Conservation (phyloP, 306 rosid genomes). For the Lathyrus oleraceus region DNA sequence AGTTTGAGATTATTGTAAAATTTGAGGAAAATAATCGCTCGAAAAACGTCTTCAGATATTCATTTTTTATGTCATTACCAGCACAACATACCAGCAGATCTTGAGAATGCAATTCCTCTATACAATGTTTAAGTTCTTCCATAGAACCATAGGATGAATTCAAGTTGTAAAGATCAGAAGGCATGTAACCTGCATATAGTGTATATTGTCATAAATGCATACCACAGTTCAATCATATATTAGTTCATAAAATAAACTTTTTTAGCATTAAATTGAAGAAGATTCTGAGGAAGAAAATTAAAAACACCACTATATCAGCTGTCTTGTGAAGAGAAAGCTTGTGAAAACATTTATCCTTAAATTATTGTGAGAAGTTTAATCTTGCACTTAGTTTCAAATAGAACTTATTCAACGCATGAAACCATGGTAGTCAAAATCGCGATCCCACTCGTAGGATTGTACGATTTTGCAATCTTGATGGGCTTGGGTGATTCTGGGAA, state of each 20-base stretch:
- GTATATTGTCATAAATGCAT: conserved; percentile 24
- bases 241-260: conserved; percentile 11
- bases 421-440: too few relatives aligned
- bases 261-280: conserved; percentile 5
- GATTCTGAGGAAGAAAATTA: conserved; percentile 12
- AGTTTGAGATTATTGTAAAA: conserved; percentile 13
- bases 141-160: conserved; percentile 71
- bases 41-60: conserved; percentile 23
- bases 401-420: conserved; percentile 23
- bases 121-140: conserved; percentile 71
- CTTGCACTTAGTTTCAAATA: neutral
- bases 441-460: too few relatives aligned
- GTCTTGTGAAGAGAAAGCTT: conserved; percentile 4
- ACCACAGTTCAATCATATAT: conserved; percentile 20
- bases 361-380: conserved; percentile 1
- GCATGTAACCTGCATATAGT: conserved; percentile 73
- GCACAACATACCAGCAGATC: conserved; percentile 58
- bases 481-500: too few relatives aligned
- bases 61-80: conserved; percentile 30
- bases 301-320: neutral
- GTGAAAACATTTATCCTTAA: conserved; percentile 12
- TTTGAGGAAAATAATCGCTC: conserved; percentile 20
- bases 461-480: too few relatives aligned
- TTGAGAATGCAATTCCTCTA: conserved; percentile 71
- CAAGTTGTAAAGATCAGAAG: conserved; percentile 81